Base-by-base conservation (phyloP, 192 early-diverging fungal genomes). In the Borealophlyctis nickersoniae region DNA sequence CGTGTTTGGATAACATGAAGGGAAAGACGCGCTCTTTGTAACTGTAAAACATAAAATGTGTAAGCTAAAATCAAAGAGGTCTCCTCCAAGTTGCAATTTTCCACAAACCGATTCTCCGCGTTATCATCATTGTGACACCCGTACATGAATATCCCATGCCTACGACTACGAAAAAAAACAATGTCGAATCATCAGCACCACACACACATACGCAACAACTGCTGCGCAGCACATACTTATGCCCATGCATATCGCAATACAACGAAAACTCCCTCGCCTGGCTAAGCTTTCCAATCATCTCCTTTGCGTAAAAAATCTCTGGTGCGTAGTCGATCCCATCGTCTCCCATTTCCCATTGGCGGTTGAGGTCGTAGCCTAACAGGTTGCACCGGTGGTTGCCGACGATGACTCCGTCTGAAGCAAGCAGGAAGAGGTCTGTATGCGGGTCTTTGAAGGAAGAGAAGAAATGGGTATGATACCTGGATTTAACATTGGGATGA, bases 401-500 rank as follows among this genome's bases (percentile, higher is more conserved):
- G n/a, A 76, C 52, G 34, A 76, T 71, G 9, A 75, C 71, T 16
- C 77, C 69, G 50, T 78, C 69, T 9, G 28, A 30, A 61, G 22
- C 22, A n/a, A 62, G 4, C n/a, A n/a, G n/a, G n/a, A n/a, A n/a
- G n/a, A n/a, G n/a, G n/a, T n/a, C n/a, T n/a, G n/a, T n/a, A n/a
- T n/a, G n/a, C n/a, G n/a, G n/a, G n/a, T n/a, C n/a, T n/a, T n/a
- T n/a, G n/a, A n/a, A n/a, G n/a, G n/a, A n/a, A n/a, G n/a, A n/a
- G n/a, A n/a, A n/a, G n/a, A n/a, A n/a, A n/a, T n/a, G n/a, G n/a
- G n/a, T n/a, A 28, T 14, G 3, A 14, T 63, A 63, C 61, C 62
- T 3, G 77, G 77, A 59, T 79, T 79, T 5, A 76, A 53, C 77
- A 79, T 79, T 14, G 77, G 77, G 2, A 79, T 60, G 51, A 77